Conservation (phyloP, 2,329 filamentous ascomycete genomes). For the Myriosclerotinia duriaeana region DNA sequence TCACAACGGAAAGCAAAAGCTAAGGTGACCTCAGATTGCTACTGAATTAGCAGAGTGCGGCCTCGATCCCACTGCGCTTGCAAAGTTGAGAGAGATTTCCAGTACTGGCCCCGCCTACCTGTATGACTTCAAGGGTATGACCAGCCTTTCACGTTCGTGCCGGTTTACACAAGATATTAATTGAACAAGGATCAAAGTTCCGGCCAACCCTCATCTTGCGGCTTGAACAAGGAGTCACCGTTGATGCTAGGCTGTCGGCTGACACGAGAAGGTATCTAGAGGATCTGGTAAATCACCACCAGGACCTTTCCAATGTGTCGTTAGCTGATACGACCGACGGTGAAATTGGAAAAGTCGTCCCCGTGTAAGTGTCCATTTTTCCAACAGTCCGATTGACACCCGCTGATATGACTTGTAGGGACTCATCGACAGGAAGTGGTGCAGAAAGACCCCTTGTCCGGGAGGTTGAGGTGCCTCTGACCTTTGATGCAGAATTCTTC, state of each 20-base stretch:
- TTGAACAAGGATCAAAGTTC: constrained; percentile 47
- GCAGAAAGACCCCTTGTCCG: constrained; percentile 37
- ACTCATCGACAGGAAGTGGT: not conserved
- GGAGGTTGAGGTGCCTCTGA: constrained; percentile 70
- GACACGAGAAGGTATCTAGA: constrained; percentile 62
- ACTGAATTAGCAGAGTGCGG: constrained; percentile 19
- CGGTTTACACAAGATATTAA: not conserved
- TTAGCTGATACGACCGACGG: not conserved
- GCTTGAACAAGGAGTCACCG: constrained; percentile 62
- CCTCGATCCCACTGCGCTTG: constrained; percentile 19
- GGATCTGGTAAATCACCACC: constrained; percentile 46
- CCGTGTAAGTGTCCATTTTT: not conserved
- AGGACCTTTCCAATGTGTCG: not conserved
- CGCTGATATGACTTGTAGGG: not conserved
- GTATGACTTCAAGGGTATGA: constrained; percentile 55
- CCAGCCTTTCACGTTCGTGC: constrained; percentile 23
- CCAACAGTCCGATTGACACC: not conserved
- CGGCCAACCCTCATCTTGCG: constrained; percentile 69
- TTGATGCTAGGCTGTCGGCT: constrained; percentile 62
- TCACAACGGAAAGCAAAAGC: not conserved
- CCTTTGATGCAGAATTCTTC: constrained; percentile 79
- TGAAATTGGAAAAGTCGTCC: not conserved
- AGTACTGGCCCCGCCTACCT: constrained; percentile 42
- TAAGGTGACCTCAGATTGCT: constrained; percentile 20
- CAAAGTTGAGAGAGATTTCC: constrained; percentile 27